These are phyloP conservation scores for Alternaria gaisen DNA, from an alignment of 2,329 filamentous ascomycete species.

Conservation along the genomic window DNA sequence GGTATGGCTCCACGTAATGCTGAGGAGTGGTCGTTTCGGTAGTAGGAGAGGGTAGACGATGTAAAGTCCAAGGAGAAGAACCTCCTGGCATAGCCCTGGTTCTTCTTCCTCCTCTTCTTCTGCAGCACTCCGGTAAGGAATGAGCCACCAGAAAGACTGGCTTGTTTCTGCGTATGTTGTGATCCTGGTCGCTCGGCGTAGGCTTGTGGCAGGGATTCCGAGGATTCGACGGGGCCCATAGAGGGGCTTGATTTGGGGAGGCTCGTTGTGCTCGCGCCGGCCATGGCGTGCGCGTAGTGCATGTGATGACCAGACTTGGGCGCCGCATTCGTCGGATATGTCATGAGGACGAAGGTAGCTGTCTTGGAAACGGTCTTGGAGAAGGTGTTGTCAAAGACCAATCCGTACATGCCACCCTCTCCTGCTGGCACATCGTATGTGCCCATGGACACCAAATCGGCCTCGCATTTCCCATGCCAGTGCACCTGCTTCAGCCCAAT, in stretches of 20 bases:
- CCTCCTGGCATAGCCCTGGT: constrained; percentile 88
- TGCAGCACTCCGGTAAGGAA: constrained; percentile 86
- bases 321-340: constrained; percentile 83
- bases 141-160: constrained; percentile 50
- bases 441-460: constrained; percentile 92
- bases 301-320: constrained; percentile 78
- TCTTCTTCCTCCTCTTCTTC: constrained; percentile 91
- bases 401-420: constrained; percentile 90
- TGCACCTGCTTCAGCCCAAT: constrained; percentile 70
- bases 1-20: constrained; percentile 92
- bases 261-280: constrained; percentile 55
- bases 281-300: constrained; percentile 65
- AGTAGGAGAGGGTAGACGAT: constrained; percentile 94
- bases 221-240: constrained; percentile 57
- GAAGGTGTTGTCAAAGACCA: constrained; percentile 99
- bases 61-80: constrained; percentile 98
- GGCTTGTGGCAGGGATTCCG: constrained; percentile 58
- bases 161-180: constrained; percentile 36
- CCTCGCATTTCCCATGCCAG: constrained; percentile 95
- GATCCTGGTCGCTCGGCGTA: constrained; percentile 54
- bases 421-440: constrained; percentile 79
- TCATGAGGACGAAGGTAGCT: constrained; percentile 92
- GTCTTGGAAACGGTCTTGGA: constrained; percentile 92
- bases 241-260: constrained; percentile 53
- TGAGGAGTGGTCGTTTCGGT: constrained; percentile 91